These are phyloP conservation scores for Nannizziopsis arthrosporioides DNA, from an alignment of 2,329 filamentous ascomycete species.

Conservation along the genomic window DNA sequence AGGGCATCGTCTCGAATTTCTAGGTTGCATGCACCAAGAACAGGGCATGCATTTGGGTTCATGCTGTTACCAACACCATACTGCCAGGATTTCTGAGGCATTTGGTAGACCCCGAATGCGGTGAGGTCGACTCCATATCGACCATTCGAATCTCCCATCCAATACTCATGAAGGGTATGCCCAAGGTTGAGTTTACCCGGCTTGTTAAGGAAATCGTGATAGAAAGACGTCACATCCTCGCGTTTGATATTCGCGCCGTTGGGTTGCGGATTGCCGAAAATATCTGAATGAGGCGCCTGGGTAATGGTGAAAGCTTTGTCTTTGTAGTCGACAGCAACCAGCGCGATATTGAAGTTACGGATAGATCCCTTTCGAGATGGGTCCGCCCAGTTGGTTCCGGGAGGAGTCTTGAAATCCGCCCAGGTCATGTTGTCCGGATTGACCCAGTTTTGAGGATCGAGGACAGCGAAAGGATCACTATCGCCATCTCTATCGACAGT, in stretches of 20 bases:
- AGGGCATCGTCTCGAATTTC: constrained; percentile 14
- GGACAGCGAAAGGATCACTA: constrained; percentile 14
- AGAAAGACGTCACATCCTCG: constrained; percentile 12
- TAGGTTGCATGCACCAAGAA: constrained; percentile 10
- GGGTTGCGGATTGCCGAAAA: constrained; percentile 15
- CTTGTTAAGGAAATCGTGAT: constrained; percentile 16
- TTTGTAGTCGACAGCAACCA: constrained; percentile 15
- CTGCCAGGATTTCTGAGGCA: constrained; percentile 13
- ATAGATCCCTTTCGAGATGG: constrained; percentile 13
- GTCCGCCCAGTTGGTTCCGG: constrained; percentile 15
- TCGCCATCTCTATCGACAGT: not conserved
- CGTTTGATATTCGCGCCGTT: constrained; percentile 12
- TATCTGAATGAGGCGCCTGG: constrained; percentile 7
- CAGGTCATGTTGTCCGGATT: constrained; percentile 17
- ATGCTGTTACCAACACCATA: constrained; percentile 13
- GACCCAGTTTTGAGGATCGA: constrained; percentile 16
- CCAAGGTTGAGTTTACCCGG: constrained; percentile 13
- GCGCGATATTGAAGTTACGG: constrained; percentile 17
- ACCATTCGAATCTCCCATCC: constrained; percentile 16
- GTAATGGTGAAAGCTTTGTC: constrained; percentile 14
- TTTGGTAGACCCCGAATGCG: constrained; percentile 14
- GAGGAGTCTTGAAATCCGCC: constrained; percentile 13
- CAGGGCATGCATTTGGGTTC: constrained; percentile 14
- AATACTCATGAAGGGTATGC: constrained; percentile 17
- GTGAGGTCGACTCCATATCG: constrained; percentile 16